Conservation (phyloP, 176 grass and related monocot genomes). For the Saccharum officinarum region DNA sequence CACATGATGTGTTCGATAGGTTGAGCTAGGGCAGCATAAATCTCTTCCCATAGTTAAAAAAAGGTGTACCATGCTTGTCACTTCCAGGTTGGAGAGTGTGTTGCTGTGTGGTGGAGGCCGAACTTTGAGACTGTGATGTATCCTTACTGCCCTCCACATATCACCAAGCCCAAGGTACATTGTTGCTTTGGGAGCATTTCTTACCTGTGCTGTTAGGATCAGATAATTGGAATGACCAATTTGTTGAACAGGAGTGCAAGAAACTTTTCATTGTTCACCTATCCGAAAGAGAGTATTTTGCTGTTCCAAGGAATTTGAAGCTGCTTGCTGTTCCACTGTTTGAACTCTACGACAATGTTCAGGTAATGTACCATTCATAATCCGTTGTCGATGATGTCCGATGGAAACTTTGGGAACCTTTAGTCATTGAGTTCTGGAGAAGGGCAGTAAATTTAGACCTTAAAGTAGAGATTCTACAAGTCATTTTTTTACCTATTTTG, state of each 20-base stretch:
- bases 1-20: background rate
- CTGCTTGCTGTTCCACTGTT: conserved; percentile 98
- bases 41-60: background rate
- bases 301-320: conserved; percentile 98
- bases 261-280: conserved; percentile 98
- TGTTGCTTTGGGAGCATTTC: conserved; percentile 7
- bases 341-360: conserved; percentile 97
- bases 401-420: background rate
- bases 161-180: conserved; percentile 96
- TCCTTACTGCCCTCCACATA: conserved; percentile 98
- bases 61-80: background rate
- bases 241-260: conserved; percentile 82
- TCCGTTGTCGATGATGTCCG: background rate
- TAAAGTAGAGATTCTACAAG: background rate
- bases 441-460: background rate
- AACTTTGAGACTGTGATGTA: conserved; percentile 99
- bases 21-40: background rate
- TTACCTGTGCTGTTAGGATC: background rate
- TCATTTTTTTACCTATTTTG: background rate
- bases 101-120: conserved; percentile 99
- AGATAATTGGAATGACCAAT: conserved; percentile 1
- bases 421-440: background rate
- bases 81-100: conserved; percentile 93
- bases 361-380: conserved; percentile 45
- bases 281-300: conserved; percentile 97